Percentiles rank a stretch among this genome's conserved stretches.
These are phyloP conservation scores for Ramichloridium luteum DNA, from an alignment of 2,329 filamentous ascomycete species.

Conservation along the genomic window DNA sequence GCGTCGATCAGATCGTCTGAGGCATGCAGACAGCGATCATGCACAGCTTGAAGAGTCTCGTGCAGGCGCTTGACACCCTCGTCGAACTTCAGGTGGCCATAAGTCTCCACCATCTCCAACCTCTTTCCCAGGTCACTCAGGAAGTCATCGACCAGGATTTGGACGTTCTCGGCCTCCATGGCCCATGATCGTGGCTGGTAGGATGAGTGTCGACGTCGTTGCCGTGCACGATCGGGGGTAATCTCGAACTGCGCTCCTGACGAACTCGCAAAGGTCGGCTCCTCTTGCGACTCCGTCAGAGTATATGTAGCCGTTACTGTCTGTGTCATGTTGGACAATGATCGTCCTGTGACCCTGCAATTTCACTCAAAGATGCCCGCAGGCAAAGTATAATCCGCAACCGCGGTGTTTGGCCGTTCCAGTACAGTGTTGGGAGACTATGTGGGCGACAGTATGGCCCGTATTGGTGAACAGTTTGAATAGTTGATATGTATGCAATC, in stretches of 20 bases:
- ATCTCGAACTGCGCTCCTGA: slow-evolving; percentile 25
- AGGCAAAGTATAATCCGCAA: too few relatives aligned
- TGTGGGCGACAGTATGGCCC: too few relatives aligned
- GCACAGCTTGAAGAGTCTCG: slow-evolving; percentile 71
- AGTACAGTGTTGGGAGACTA: too few relatives aligned
- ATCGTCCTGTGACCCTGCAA: too few relatives aligned
- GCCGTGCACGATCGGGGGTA: slow-evolving; percentile 24
- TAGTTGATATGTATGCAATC: too few relatives aligned
- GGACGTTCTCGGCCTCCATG: slow-evolving; percentile 36
- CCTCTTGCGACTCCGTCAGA: slow-evolving; percentile 29
- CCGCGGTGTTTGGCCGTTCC: too few relatives aligned
- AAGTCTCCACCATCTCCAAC: slow-evolving; percentile 77
- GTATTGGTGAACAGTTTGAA: too few relatives aligned
- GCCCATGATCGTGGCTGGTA: slow-evolving; percentile 34
- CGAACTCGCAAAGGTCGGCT: slow-evolving; percentile 29
- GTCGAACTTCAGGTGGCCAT: slow-evolving; percentile 73
- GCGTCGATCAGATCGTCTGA: slow-evolving; percentile 84
- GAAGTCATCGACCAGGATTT: slow-evolving; percentile 55
- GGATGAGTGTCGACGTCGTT: slow-evolving; percentile 33
- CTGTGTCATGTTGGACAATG: not conserved
- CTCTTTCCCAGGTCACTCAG: slow-evolving; percentile 75
- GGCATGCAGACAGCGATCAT: slow-evolving; percentile 76
- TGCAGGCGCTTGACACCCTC: slow-evolving; percentile 75
- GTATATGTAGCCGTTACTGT: slow-evolving; percentile 7
- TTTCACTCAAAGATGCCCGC: not conserved